A percentile compares a stretch with the other conserved stretches of the same genome.
Conservation (phyloP, 75 land plant species). For the Cryptomeria japonica region DNA sequence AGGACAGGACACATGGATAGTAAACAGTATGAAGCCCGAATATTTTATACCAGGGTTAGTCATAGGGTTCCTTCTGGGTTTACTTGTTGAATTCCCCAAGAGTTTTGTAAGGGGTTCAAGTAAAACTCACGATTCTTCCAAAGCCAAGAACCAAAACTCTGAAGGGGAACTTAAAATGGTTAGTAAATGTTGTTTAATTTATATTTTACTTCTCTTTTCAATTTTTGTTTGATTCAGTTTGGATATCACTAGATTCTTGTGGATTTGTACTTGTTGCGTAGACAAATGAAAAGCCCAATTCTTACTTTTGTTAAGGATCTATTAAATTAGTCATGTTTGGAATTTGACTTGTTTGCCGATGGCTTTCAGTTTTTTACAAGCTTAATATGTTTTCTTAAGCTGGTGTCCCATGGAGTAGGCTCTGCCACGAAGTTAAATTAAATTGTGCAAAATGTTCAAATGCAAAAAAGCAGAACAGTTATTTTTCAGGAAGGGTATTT, state of each 20-base stretch:
- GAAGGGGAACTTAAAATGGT: constrained; percentile 91
- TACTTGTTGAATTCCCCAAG: constrained; percentile 56
- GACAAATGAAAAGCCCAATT: neutral
- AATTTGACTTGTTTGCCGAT: neutral
- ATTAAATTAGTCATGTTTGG: neutral
- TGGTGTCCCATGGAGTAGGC: too few relatives aligned
- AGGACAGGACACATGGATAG: constrained; percentile 52
- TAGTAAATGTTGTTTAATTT: neutral
- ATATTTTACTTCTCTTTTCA: neutral
- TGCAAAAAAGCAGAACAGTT: neutral
- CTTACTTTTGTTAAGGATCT: neutral
- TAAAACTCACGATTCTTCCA: neutral
- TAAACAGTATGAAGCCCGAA: constrained; percentile 58
- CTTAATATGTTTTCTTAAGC: neutral
- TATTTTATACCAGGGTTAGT: constrained; percentile 80
- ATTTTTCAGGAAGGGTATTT: neutral
- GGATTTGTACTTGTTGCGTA: neutral
- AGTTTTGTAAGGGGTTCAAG: constrained; percentile 10
- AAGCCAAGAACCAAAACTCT: constrained; percentile 10
- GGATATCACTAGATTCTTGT: too few relatives aligned
- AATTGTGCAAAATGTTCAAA: too few relatives aligned
- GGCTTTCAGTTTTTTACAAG: neutral
- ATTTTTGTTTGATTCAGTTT: neutral
- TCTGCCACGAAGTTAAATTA: too few relatives aligned
- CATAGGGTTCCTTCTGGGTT: constrained; percentile 79